phyloP scores from a whole-genome alignment of 75 land plant genomes.

The Ceratopteris richardii region DNA sequence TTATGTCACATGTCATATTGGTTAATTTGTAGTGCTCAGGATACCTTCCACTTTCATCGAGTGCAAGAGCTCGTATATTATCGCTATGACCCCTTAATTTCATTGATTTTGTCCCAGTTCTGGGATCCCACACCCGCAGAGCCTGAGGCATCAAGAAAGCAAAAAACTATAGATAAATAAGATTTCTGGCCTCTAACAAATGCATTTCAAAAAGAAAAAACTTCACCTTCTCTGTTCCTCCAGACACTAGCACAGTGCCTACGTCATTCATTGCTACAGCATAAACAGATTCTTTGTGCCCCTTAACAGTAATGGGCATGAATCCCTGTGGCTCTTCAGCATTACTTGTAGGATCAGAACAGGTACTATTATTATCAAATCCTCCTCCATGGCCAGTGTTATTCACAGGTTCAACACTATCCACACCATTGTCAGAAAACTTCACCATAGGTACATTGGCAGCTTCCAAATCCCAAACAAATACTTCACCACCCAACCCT shows the following conservation, averaged over 20 bases:
- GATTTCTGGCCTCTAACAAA: too few relatives aligned
- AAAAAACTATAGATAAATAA: too few relatives aligned
- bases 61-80: conserved; percentile 76
- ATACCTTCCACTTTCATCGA: conserved; percentile 91
- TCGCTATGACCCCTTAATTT: conserved; percentile 94
- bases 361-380: conserved; percentile 31
- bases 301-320: conserved; percentile 72
- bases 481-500: conserved; percentile 96
- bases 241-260: conserved; percentile 89
- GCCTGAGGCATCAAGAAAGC: conserved; percentile 43
- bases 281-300: conserved; percentile 96
- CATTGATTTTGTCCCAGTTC: conserved; percentile 88
- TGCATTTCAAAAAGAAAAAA: too few relatives aligned
- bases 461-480: conserved; percentile 95
- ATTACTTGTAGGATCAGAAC: conserved; percentile 40
- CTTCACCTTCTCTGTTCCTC: conserved; percentile 92
- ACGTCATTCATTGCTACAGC: conserved; percentile 92
- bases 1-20: too few relatives aligned
- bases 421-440: conserved; percentile 12
- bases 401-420: conserved; percentile 57
- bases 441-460: conserved; percentile 56
- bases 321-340: conserved; percentile 47
- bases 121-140: conserved; percentile 96
- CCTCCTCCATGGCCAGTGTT: conserved; percentile 27
- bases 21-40: too few relatives aligned